A percentile compares a stretch with the other conserved stretches of the same genome.
These are phyloP conservation scores for Hyaloperonospora arabidopsidis DNA, from an alignment of 352 stramenopile species.

Conservation along the genomic window DNA sequence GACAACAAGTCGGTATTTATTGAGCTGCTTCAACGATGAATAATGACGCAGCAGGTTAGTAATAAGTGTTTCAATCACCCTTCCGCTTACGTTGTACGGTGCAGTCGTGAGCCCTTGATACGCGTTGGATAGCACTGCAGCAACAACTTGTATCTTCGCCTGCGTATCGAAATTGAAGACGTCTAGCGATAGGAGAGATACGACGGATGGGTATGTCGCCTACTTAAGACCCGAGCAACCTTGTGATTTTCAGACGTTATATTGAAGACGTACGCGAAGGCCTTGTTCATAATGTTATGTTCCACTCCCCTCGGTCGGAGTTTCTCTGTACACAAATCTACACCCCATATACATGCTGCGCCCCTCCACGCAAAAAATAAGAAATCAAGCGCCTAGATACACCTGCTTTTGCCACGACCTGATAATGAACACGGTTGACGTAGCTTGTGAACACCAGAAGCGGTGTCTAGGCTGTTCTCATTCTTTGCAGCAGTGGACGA, in stretches of 20 bases:
- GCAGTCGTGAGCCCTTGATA: not conserved
- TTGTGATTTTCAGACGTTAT: constrained; percentile 2
- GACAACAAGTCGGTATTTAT: not conserved
- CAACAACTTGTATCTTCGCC: not conserved
- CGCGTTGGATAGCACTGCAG: not conserved
- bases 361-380: constrained; percentile 22
- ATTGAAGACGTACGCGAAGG: constrained; percentile 11
- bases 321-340: constrained; percentile 6
- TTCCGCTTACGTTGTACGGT: constrained; percentile 8
- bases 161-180: constrained; percentile 8
- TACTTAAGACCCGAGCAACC: constrained; percentile 11
- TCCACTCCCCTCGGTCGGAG: constrained; percentile 11
- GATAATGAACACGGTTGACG: constrained; percentile 19
- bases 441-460: constrained; percentile 11
- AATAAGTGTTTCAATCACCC: constrained; percentile 11
- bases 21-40: not conserved
- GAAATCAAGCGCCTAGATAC: constrained; percentile 12
- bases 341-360: constrained; percentile 10
- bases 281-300: constrained; percentile 19
- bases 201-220: not conserved
- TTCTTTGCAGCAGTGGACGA: not conserved
- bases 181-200: not conserved
- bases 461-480: not conserved
- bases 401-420: constrained; percentile 3
- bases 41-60: constrained; percentile 13